Evolutionary conservation across 2,329 filamentous ascomycete species (phyloP), one percentile per base, ranked within the genome.

Genomic region (Penicillium sp.): DNA sequence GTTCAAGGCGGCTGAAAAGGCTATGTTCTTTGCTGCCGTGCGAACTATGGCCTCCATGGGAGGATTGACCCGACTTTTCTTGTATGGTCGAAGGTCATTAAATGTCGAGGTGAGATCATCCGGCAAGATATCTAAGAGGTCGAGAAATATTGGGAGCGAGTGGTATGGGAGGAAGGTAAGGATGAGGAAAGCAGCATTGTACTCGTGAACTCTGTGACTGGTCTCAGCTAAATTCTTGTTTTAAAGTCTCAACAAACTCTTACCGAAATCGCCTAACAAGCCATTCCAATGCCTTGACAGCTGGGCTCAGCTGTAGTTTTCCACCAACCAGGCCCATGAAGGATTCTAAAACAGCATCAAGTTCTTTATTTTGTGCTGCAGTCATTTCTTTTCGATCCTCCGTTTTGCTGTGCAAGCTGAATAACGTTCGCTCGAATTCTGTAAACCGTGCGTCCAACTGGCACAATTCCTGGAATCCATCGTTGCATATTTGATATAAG

Each of bases 101-200:
- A 94, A 91, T 38, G 89, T 84, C 42, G 83, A 77, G 0, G 91
- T 87, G 8, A 97, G 79, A 18, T 80, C 68, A 50, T 81, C 83
- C 0, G 94, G 91, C 12, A 99, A 78, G 57, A 99, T 95, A 1
- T 91, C 92, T 24, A 99, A 79, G 7, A 97, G 79, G 1, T 90
- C 92, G 47, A 88, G 81, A 71, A 99, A 99, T 14, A 90, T 84
- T 5, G 89, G 89, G 30, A 90, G 88, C 7, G 87, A 86, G 71
- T 99, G 92, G 73, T 96, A 97, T 1, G 94, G 94, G 5, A 99
- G 80, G 71, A 97, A 97, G 2, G 92, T 90, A 63, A 92, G 82
- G 45, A 97, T 79, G 14, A 96, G 77, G 33, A 82, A 82, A 3
- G 83, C 79, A 3, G 90, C 93, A 72, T 96, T 97, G 74, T 91